Conservation (phyloP, 1,284 basidiomycete species). For the Wallemia hederae region DNA sequence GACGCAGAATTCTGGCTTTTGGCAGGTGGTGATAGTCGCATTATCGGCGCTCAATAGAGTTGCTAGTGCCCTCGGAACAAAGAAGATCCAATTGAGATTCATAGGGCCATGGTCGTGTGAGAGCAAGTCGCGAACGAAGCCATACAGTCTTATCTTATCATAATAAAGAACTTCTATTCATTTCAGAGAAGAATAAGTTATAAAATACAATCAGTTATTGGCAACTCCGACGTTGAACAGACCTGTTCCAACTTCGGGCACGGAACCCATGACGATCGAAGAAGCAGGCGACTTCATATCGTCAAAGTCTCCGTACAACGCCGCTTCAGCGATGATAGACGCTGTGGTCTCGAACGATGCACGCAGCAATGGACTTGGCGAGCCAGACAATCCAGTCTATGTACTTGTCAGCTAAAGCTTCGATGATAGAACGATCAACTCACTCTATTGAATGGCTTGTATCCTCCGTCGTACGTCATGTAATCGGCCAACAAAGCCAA, state of each 20-base stretch:
- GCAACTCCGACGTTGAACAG: conserved; percentile 87
- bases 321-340: conserved; percentile 95
- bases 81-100: background rate
- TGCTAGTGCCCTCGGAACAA: background rate
- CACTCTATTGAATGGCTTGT: conserved; percentile 99
- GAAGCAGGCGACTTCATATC: conserved; percentile 94
- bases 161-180: background rate
- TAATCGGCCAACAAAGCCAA: conserved; percentile 81
- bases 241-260: conserved; percentile 91
- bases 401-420: background rate
- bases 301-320: conserved; percentile 87
- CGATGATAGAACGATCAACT: conserved; percentile 90
- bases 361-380: conserved; percentile 52
- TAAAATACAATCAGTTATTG: conserved; percentile 26
- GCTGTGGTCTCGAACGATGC: conserved; percentile 99
- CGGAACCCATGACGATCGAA: conserved; percentile 93
- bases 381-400: background rate
- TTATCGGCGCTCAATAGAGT: background rate
- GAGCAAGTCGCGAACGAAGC: background rate
- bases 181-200: background rate
- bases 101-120: background rate
- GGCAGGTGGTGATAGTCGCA: background rate
- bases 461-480: conserved; percentile 81
- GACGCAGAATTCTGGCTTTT: background rate
- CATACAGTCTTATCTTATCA: background rate